phyloP scores from a whole-genome alignment of 345 rosid species.

The Rhodamnia rubescens region DNA sequence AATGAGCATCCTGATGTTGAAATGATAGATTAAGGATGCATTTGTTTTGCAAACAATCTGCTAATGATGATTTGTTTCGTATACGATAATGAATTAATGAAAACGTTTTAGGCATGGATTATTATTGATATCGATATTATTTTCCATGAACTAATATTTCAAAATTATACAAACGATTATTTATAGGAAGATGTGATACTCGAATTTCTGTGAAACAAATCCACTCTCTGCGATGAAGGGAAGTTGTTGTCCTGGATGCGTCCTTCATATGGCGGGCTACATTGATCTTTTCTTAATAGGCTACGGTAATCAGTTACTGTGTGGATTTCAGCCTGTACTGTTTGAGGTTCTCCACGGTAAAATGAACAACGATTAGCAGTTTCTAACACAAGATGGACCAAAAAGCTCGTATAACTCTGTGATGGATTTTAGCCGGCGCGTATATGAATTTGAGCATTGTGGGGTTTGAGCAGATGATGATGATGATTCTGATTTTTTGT shows the following conservation, averaged over 20 bases:
- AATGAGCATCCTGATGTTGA: constrained; percentile 40
- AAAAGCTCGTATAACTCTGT: background rate
- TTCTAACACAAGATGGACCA: background rate
- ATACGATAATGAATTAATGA: background rate
- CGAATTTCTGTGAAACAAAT: background rate
- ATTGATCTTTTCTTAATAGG: background rate
- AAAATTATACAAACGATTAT: background rate
- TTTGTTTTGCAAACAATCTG: background rate
- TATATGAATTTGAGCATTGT: background rate
- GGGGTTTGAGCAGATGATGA: background rate
- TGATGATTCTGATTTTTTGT: background rate
- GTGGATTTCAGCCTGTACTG: background rate
- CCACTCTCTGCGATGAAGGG: background rate
- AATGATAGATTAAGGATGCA: constrained; percentile 44
- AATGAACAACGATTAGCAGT: background rate
- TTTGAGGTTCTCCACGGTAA: background rate
- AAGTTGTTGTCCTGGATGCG: background rate
- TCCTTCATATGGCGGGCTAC: background rate
- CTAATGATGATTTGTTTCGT: background rate
- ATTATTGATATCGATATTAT: background rate
- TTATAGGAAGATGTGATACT: background rate
- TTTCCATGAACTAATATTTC: background rate
- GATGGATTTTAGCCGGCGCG: background rate
- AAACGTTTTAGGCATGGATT: background rate
- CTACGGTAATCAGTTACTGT: background rate